Percentiles rank a stretch among this genome's conserved stretches.
phyloP scores from a whole-genome alignment of 2,329 filamentous ascomycete genomes.

The Teratosphaeriaceae sp. region DNA sequence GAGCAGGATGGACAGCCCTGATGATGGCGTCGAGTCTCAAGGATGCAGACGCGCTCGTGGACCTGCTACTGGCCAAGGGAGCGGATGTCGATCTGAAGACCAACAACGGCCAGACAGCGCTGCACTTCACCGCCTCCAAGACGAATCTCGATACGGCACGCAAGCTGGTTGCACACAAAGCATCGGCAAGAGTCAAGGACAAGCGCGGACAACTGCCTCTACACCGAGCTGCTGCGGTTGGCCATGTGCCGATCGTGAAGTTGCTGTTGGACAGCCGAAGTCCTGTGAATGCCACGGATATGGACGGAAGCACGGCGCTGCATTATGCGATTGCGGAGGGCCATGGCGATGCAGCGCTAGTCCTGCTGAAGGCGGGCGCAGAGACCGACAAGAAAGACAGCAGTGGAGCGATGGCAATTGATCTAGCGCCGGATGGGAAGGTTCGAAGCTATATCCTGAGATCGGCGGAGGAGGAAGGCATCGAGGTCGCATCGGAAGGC shows the following conservation, averaged over 20 bases:
- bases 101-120: constrained; percentile 68
- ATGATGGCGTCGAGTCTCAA: constrained; percentile 76
- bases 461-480: constrained; percentile 76
- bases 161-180: constrained; percentile 67
- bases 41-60: constrained; percentile 62
- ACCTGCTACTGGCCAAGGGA: constrained; percentile 60
- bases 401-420: constrained; percentile 65
- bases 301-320: constrained; percentile 76
- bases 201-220: constrained; percentile 82
- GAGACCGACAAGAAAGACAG: constrained; percentile 70
- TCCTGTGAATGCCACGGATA: constrained; percentile 76
- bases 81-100: constrained; percentile 71
- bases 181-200: constrained; percentile 74
- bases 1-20: constrained; percentile 72
- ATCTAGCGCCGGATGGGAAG: constrained; percentile 80
- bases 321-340: constrained; percentile 79
- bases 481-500: constrained; percentile 43
- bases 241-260: constrained; percentile 79
- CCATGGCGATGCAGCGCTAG: constrained; percentile 72
- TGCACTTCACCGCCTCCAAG: constrained; percentile 91
- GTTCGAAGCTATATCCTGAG: constrained; percentile 70
- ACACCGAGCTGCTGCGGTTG: constrained; percentile 85
- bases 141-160: constrained; percentile 75
- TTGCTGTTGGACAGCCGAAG: constrained; percentile 70
- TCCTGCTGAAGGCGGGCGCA: constrained; percentile 76